A percentile compares a stretch with the other conserved stretches of the same genome.
phyloP scores from a whole-genome alignment of 2,329 filamentous ascomycete species.

The Blastomyces gilchristii region DNA sequence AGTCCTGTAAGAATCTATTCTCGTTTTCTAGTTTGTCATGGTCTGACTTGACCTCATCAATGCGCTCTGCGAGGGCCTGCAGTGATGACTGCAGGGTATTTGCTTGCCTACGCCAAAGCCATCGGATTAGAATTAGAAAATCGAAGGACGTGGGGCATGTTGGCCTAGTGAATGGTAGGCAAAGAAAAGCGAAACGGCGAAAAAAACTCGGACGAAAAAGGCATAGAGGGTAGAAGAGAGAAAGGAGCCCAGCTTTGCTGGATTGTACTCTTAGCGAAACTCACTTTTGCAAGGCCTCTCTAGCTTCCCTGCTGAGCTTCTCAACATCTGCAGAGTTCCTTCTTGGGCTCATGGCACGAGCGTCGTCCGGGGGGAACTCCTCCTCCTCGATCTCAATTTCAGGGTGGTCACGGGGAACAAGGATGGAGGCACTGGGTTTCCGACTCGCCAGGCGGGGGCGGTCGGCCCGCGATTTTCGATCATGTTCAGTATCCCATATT shows the following conservation, averaged over 20 bases:
- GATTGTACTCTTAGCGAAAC: slow-evolving; percentile 20
- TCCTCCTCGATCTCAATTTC: slow-evolving; percentile 63
- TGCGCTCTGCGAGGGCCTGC: slow-evolving; percentile 78
- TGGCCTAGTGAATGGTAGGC: background rate
- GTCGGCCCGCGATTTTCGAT: slow-evolving; percentile 37
- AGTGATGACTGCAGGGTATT: slow-evolving; percentile 81
- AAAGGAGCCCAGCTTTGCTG: background rate
- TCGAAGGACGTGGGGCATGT: background rate
- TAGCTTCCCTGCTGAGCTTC: slow-evolving; percentile 71
- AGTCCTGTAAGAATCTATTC: slow-evolving; percentile 95
- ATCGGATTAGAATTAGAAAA: background rate
- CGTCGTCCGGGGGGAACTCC: slow-evolving; percentile 75
- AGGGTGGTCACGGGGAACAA: slow-evolving; percentile 66
- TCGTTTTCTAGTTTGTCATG: slow-evolving; percentile 95
- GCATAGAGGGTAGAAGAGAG: background rate
- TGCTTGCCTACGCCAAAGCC: slow-evolving; percentile 56
- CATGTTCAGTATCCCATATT: slow-evolving; percentile 38
- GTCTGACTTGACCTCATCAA: slow-evolving; percentile 87
- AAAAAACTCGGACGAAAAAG: background rate
- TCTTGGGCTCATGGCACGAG: slow-evolving; percentile 86
- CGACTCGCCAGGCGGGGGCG: slow-evolving; percentile 61
- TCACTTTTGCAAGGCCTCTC: slow-evolving; percentile 53
- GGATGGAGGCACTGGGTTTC: slow-evolving; percentile 72
- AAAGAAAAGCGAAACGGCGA: background rate
- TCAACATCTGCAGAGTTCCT: slow-evolving; percentile 86